These are phyloP conservation scores for Fusarium ambrosium DNA, from an alignment of 2,329 filamentous ascomycete species.

Conservation along the genomic window DNA sequence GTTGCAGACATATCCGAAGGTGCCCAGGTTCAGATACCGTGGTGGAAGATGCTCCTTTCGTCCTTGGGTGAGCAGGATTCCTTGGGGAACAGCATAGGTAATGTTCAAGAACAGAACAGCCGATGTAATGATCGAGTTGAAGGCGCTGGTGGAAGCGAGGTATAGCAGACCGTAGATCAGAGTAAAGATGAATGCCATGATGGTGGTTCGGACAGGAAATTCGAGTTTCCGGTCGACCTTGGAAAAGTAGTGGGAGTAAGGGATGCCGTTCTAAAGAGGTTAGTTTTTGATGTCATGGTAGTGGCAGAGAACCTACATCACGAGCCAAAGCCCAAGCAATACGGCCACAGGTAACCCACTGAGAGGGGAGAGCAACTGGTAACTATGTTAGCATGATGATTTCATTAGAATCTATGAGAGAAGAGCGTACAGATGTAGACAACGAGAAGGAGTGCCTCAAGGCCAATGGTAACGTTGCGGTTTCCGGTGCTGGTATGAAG, in stretches of 20 bases:
- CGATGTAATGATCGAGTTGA: conserved; percentile 29
- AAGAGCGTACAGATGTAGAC: conserved; percentile 4
- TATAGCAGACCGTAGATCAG: conserved; percentile 23
- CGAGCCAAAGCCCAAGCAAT: conserved; percentile 13
- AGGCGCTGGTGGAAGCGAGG: conserved; percentile 21
- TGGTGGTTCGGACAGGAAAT: conserved; percentile 5
- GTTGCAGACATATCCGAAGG: conserved; percentile 22
- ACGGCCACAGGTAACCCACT: conserved; percentile 10
- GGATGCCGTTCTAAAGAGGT: not conserved
- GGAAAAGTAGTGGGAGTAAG: conserved; percentile 3
- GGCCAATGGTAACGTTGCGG: conserved; percentile 8
- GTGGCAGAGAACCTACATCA: not conserved
- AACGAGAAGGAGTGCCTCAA: not conserved
- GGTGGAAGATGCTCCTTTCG: conserved; percentile 16
- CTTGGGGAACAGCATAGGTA: conserved; percentile 24
- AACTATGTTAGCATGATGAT: not conserved
- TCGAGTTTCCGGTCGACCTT: conserved; percentile 6
- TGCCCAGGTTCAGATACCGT: conserved; percentile 20
- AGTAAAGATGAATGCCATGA: conserved; percentile 4
- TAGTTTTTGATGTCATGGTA: not conserved
- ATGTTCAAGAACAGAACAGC: conserved; percentile 25
- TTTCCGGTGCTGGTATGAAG: conserved; percentile 6
- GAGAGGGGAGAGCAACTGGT: not conserved
- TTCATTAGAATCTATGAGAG: too few relatives aligned
- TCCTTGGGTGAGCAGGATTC: conserved; percentile 15